phyloP scores from a whole-genome alignment of 257 asterid genomes.

The Linderniella brevidens region DNA sequence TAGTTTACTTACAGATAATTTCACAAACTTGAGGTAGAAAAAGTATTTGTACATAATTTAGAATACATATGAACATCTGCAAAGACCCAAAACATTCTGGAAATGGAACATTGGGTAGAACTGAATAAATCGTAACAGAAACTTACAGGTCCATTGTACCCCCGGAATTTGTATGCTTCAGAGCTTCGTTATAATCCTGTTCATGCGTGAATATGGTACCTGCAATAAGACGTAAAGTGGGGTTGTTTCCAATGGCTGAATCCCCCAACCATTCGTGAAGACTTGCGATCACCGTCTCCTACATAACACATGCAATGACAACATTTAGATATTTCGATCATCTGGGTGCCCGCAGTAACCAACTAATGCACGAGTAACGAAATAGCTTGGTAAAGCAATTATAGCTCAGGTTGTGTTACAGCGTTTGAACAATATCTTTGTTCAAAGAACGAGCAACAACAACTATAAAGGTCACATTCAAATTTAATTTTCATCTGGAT shows the following conservation, averaged over 20 bases:
- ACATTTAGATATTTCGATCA: not conserved
- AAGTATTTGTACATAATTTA: no score
- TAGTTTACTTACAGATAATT: no score
- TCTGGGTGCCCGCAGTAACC: not conserved
- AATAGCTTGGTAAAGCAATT: no score
- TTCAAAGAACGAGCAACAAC: no score
- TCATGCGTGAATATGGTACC: conserved; percentile 56
- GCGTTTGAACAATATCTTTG: no score
- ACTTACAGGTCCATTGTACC: conserved; percentile 96
- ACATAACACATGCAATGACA: conserved; percentile 10
- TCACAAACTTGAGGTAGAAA: no score
- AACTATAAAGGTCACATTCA: no score
- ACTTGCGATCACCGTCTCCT: conserved; percentile 61
- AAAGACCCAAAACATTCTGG: no score
- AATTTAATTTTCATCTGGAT: no score
- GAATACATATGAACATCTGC: no score
- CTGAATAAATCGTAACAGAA: no score
- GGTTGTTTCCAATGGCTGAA: conserved; percentile 81
- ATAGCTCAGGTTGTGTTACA: no score
- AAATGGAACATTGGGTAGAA: not conserved
- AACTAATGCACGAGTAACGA: not conserved
- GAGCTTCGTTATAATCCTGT: conserved; percentile 86
- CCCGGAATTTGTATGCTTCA: conserved; percentile 83
- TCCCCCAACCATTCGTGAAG: conserved; percentile 81
- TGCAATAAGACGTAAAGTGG: conserved; percentile 68